A percentile compares a stretch with the other conserved stretches of the same genome.
Conservation (phyloP, 1,284 basidiomycete genomes). For the Rhodotorula sp. region DNA sequence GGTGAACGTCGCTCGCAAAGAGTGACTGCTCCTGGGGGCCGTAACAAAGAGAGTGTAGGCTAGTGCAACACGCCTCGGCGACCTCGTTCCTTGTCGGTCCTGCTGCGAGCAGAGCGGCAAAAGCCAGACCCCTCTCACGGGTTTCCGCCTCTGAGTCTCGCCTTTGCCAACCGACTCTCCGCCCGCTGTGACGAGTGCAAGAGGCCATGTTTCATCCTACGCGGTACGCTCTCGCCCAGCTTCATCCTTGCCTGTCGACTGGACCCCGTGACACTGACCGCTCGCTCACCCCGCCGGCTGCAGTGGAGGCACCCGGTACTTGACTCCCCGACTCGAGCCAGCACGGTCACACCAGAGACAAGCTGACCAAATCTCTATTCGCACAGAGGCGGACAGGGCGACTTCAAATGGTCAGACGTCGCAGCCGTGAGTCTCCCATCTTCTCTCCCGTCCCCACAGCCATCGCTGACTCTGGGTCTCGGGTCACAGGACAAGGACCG, state of each 20-base stretch:
- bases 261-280: not conserved
- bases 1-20: no score
- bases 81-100: no score
- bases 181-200: not conserved
- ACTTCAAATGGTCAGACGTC: slow-evolving; percentile 42
- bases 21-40: no score
- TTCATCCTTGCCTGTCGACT: not conserved
- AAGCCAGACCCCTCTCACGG: no score
- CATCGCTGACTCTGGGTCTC: not conserved
- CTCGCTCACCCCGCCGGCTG: not conserved
- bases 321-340: not conserved
- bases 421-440: slow-evolving; percentile 20
- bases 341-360: not conserved
- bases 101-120: no score
- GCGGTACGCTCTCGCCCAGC: slow-evolving; percentile 7
- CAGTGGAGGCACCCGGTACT: slow-evolving; percentile 34
- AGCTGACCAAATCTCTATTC: not conserved
- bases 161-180: not conserved
- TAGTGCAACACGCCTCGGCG: no score
- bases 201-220: slow-evolving; percentile 29
- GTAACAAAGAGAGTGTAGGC: no score
- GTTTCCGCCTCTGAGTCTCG: no score
- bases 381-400: slow-evolving; percentile 38
- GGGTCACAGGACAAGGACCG: slow-evolving; percentile 37
- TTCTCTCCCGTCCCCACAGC: not conserved